A percentile compares a stretch with the other conserved stretches of the same genome.
phyloP scores from a whole-genome alignment of 129 eudicot genomes.

The Mikania micrantha region DNA sequence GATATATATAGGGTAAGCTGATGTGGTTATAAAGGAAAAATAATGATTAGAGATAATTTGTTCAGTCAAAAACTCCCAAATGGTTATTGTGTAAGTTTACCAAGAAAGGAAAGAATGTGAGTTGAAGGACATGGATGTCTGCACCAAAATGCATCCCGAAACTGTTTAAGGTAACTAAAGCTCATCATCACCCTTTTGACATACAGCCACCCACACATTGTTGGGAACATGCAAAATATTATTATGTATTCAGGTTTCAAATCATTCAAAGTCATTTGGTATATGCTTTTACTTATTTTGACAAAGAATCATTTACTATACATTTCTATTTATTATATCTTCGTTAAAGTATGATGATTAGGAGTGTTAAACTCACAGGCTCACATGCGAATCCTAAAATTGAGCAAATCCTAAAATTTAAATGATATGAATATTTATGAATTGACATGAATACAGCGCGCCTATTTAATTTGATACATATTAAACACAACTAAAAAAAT shows the following conservation, averaged over 20 bases:
- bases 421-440: too few relatives aligned
- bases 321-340: too few relatives aligned
- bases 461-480: too few relatives aligned
- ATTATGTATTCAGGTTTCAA: neutral
- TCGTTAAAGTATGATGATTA: too few relatives aligned
- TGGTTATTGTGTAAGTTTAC: neutral
- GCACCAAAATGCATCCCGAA: conserved; percentile 22
- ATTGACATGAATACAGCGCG: too few relatives aligned
- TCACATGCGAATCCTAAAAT: too few relatives aligned
- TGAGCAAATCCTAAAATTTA: too few relatives aligned
- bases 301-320: neutral
- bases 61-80: neutral
- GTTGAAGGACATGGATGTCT: conserved; percentile 7
- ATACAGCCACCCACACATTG: conserved; percentile 8
- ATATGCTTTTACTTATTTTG: neutral
- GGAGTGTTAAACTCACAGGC: too few relatives aligned
- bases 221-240: conserved; percentile 27
- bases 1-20: neutral
- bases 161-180: conserved; percentile 28
- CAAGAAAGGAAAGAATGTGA: conserved; percentile 28
- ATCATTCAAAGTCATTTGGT: neutral
- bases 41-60: neutral
- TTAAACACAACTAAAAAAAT: too few relatives aligned
- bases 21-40: neutral
- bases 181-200: conserved; percentile 27